phyloP scores from a whole-genome alignment of 1,139 yeast genomes.

The Sugiyamaella paludigena region DNA sequence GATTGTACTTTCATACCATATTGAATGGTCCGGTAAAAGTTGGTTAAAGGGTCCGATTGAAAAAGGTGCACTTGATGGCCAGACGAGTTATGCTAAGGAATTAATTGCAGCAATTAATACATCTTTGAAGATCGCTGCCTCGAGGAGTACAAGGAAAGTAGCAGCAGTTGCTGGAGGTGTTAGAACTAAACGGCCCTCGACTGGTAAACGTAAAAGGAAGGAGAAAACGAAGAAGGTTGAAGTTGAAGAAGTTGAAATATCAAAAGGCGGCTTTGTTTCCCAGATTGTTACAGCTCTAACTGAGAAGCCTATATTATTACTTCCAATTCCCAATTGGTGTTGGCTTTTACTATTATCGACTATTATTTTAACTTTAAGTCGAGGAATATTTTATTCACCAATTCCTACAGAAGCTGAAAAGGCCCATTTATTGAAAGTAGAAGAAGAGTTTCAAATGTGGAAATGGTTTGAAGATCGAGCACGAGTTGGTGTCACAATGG shows the following conservation, averaged over 20 bases:
- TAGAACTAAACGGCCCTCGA: slow-evolving; percentile 3
- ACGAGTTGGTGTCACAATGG: slow-evolving; percentile 2
- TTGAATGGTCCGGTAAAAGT: slow-evolving; percentile 91
- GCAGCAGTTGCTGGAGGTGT: slow-evolving; percentile 5
- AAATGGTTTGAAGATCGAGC: slow-evolving; percentile 69
- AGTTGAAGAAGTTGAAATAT: not conserved
- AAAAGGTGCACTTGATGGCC: slow-evolving; percentile 90
- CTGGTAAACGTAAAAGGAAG: slow-evolving; percentile 16
- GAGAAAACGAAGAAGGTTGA: slow-evolving; percentile 10
- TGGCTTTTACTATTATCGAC: slow-evolving; percentile 20
- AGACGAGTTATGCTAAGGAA: slow-evolving; percentile 62
- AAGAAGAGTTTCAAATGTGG: slow-evolving; percentile 72
- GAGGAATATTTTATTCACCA: slow-evolving; percentile 9
- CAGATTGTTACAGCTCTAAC: slow-evolving; percentile 7
- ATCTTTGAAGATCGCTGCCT: slow-evolving; percentile 37
- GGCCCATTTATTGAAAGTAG: slow-evolving; percentile 33
- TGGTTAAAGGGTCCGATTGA: slow-evolving; percentile 92
- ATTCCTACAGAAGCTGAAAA: slow-evolving; percentile 15
- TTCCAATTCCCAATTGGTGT: slow-evolving; percentile 26
- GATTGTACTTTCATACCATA: slow-evolving; percentile 59
- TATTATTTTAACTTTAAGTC: slow-evolving; percentile 26
- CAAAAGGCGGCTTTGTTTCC: slow-evolving; percentile 3
- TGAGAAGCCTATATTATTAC: slow-evolving; percentile 18
- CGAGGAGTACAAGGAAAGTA: slow-evolving; percentile 34
- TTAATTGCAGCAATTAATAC: slow-evolving; percentile 58